Percentiles rank a stretch among this genome's conserved stretches.
Conservation (phyloP, 305 asterid species). For the Solanum hybrid region DNA sequence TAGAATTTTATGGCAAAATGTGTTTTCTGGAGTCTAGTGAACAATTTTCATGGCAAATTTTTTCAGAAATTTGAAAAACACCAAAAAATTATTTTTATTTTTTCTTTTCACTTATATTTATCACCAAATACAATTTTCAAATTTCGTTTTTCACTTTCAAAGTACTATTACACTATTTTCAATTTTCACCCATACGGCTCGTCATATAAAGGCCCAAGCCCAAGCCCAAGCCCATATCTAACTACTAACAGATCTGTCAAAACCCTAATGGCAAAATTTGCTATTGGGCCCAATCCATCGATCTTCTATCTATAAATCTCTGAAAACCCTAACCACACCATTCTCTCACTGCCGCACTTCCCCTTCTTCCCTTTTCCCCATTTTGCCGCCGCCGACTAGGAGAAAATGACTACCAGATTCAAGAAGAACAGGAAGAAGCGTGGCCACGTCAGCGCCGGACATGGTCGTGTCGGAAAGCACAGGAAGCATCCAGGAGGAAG, state of each 20-base stretch:
- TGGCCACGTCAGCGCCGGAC: constrained; percentile 83
- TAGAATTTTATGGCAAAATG: not conserved
- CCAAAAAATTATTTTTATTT: too few species aligned
- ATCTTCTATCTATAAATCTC: not conserved
- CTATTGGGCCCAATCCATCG: not conserved
- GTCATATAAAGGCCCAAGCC: not conserved
- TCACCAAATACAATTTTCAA: not conserved
- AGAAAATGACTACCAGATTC: constrained; percentile 55
- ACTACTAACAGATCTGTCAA: not conserved
- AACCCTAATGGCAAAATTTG: not conserved
- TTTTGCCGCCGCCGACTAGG: not conserved
- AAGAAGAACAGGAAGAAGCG: constrained; percentile 84
- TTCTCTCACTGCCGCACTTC: constrained; percentile 7
- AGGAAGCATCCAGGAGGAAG: constrained; percentile 82
- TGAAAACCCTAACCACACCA: not conserved
- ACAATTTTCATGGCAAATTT: not conserved
- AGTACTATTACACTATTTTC: too few species aligned
- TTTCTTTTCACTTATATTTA: too few species aligned
- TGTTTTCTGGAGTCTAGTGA: not conserved
- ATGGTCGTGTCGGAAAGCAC: constrained; percentile 72
- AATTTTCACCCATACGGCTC: too few species aligned
- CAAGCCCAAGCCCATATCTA: not conserved
- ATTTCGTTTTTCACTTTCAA: not conserved
- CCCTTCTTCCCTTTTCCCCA: constrained; percentile 9
- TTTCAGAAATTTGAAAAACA: not conserved